Evolutionary conservation across 352 stramenopile genomes (phyloP), one percentile per base, ranked within the genome.

Genomic region (Achlya hypogyna): DNA sequence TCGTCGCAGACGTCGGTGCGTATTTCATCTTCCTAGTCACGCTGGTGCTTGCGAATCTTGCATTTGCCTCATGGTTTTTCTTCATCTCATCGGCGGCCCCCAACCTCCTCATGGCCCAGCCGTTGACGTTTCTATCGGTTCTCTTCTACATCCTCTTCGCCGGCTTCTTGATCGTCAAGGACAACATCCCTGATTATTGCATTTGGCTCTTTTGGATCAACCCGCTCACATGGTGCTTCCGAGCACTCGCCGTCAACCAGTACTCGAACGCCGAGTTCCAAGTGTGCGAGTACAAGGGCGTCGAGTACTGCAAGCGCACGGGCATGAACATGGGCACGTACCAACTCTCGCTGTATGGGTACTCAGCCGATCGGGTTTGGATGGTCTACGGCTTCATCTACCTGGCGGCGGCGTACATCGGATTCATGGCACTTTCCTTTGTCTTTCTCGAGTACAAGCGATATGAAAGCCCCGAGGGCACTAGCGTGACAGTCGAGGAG

Each of bases 11-110:
- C 32, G 69, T 72, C 4, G 65, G 58, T 1, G 70, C 78, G 35
- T 95, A 88, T 68, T 66, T 96, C 18, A 64, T 91, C 52, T 96
- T 91, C 42, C 70, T 91, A 62, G 51, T 81, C 0, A 74, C 87
- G 16, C 74, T 97, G 29, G 74, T 95, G 64, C 72, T 74, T 78
- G 83, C 72, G 29, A 84, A 76, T 51, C 63, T 86, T 4, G 25
- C 64, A 16, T 73, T 76, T 23, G 59, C 42, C 4, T 35, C 32
- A 14, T 71, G 40, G 27, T 69, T 75, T 18, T 69, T 69, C 28
- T 40, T 63, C 14, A 5, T 75, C 38, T 32, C 71, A n/a, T 66
- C 43, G 12, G 28, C 66, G 5, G 25, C 58, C 8, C 62, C 69
- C 22, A 75, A 40, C 20, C 10, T 63, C 12, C 20, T 70, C 12